These are phyloP conservation scores for Stephanodiscus triporus DNA, from an alignment of 108 stramenopile genomes.

Conservation along the genomic window DNA sequence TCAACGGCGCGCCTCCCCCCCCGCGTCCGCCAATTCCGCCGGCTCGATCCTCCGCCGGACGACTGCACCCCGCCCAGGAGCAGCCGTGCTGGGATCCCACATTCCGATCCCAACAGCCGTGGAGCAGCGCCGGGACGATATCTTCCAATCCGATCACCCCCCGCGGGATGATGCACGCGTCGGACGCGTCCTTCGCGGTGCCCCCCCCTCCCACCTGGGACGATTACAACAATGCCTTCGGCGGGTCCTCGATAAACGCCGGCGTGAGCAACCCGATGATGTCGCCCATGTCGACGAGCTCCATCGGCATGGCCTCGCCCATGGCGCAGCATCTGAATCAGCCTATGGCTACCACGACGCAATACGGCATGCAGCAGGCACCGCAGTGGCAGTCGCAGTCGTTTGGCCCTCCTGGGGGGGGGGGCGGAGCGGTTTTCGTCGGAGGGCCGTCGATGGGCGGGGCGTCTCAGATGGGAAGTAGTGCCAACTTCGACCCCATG, in stretches of 20 bases:
- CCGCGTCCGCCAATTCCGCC: background rate
- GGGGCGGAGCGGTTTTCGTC: background rate
- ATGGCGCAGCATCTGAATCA: conserved; percentile 14
- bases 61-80: background rate
- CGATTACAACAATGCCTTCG: conserved; percentile 50
- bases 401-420: background rate
- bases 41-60: background rate
- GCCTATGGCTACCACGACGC: background rate
- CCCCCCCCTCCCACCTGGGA: conserved; percentile 49
- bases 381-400: conserved; percentile 29
- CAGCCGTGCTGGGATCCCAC: conserved; percentile 27
- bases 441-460: conserved; percentile 4
- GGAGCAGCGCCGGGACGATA: background rate
- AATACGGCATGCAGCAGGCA: conserved; percentile 10
- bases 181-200: conserved; percentile 34
- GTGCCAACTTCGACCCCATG: conserved; percentile 33
- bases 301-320: conserved; percentile 25
- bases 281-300: conserved; percentile 6
- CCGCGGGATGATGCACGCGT: background rate
- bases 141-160: conserved; percentile 12
- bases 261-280: background rate
- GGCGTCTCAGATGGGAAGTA: conserved; percentile 7
- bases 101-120: conserved; percentile 3
- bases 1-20: no score
- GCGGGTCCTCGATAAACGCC: conserved; percentile 18